phyloP scores from a whole-genome alignment of 345 rosid species.

The rapeseed (Brassica napus) region DNA sequence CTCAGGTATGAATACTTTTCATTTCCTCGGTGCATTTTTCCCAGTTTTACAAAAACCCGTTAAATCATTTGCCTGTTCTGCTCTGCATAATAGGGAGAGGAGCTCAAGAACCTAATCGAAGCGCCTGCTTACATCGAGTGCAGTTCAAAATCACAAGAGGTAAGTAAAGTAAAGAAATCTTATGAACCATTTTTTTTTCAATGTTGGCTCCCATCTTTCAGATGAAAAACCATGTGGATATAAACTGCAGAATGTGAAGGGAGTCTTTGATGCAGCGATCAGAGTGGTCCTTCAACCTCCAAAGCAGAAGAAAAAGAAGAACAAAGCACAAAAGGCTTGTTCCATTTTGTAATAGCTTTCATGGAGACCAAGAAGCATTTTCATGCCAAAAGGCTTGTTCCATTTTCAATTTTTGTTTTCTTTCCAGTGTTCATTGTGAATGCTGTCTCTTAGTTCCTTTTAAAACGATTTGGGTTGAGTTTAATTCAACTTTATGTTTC shows the following conservation, averaged over 20 bases:
- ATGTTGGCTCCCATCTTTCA: neutral
- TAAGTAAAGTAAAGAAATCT: slow-evolving; percentile 3
- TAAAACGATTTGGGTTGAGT: neutral
- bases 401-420: slow-evolving; percentile 43
- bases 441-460: slow-evolving; percentile 15
- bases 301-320: too few species aligned
- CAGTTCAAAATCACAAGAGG: slow-evolving; percentile 76
- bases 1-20: neutral
- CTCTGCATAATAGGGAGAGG: slow-evolving; percentile 68
- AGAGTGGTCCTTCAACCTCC: too few species aligned
- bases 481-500: slow-evolving; percentile 20
- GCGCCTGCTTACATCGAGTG: slow-evolving; percentile 90
- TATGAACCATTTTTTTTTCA: neutral
- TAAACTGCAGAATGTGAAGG: neutral
- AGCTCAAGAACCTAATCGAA: slow-evolving; percentile 72
- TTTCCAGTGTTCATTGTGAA: slow-evolving; percentile 15
- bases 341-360: slow-evolving; percentile 48
- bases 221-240: slow-evolving; percentile 8
- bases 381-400: too few species aligned
- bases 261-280: too few species aligned
- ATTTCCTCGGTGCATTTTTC: neutral
- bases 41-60: neutral
- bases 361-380: too few species aligned
- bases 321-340: too few species aligned
- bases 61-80: neutral